Evolutionary conservation across 208 protist species (phyloP), one percentile per base, ranked within the genome.

Genomic region (Trypanosoma boissoni): DNA sequence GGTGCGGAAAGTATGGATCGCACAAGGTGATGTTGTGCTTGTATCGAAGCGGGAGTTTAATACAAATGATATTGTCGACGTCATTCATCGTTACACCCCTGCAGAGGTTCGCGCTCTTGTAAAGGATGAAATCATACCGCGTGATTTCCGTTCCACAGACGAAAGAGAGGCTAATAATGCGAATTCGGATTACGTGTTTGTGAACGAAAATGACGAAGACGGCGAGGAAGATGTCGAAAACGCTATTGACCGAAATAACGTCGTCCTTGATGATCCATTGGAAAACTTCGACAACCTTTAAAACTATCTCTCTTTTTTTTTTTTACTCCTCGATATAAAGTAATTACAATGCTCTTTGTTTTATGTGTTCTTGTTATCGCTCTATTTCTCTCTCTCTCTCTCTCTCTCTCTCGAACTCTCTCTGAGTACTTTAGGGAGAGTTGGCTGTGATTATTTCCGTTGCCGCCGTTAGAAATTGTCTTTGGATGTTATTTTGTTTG

Each of bases 1-100:
- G 83, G 88, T 89, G 50, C 83, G 84, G 34, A 91, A 91, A 66
- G 78, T 91, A 2, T 92, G 80, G 79, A 87, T 94, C 48, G 77
- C 56, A 28, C 64, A 74, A 20, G 84, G 84, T 16, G 84, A 94
- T 57, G 84, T 94, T 6, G 88, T 94, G 14, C 69, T 94, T 23
- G 77, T 91, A 36, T 64, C 82, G 7, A 85, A 84, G 66, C 88
- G 84, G 20, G 74, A 80, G 14, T 94, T 94, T 60, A 88, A 90
- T 60, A 63, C 60, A 57, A 89, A 90, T 64, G 84, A 86, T 46
- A 48, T 82, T n/a, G 81, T 92, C 3, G 88, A 94, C 34, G 70
- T 94, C n/a, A 90, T 94, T 42, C 78, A 92, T 44, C 79, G 80
- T 44, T 94, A 80, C 69, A 74, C 32, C 16, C 78, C 80, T 1